Conservation (phyloP, 441 rosid genomes). For the Croton laevigatus region DNA sequence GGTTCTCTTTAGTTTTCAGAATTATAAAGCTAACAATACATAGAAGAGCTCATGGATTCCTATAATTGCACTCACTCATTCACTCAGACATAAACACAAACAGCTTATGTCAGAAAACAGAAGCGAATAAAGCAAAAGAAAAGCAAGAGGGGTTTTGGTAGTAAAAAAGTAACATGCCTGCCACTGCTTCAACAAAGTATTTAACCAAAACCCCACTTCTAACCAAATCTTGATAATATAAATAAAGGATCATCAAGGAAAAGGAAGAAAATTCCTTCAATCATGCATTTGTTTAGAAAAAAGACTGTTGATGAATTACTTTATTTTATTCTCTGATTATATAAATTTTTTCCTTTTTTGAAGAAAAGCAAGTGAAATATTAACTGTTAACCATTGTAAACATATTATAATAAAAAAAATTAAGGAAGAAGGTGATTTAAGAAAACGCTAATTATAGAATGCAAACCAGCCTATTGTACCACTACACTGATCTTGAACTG, state of each 20-base stretch:
- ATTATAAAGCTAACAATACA: slow-evolving; percentile 20
- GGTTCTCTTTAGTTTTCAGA: slow-evolving; percentile 7
- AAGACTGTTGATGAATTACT: slow-evolving; percentile 24
- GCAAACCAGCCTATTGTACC: no score
- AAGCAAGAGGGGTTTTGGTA: slow-evolving; percentile 27
- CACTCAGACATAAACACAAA: slow-evolving; percentile 25
- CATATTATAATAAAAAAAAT: not conserved
- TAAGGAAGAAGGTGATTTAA: no score
- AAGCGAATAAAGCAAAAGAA: slow-evolving; percentile 33
- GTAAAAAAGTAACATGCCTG: slow-evolving; percentile 42
- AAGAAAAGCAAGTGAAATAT: slow-evolving; percentile 20
- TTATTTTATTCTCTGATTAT: slow-evolving; percentile 4
- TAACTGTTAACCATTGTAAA: slow-evolving; percentile 36
- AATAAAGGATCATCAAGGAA: slow-evolving; percentile 33
- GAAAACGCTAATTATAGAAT: no score
- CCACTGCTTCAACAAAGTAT: slow-evolving; percentile 39
- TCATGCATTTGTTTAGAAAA: slow-evolving; percentile 38
- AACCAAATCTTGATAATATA: slow-evolving; percentile 40
- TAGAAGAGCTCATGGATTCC: slow-evolving; percentile 20
- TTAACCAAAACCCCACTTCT: slow-evolving; percentile 22
- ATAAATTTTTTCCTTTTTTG: not conserved
- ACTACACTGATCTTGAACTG: no score
- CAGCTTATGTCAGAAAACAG: slow-evolving; percentile 35
- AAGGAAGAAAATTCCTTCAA: slow-evolving; percentile 31
- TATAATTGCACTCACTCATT: slow-evolving; percentile 34